phyloP scores from a whole-genome alignment of 2,329 filamentous ascomycete species.

The Capronia epimyces region DNA sequence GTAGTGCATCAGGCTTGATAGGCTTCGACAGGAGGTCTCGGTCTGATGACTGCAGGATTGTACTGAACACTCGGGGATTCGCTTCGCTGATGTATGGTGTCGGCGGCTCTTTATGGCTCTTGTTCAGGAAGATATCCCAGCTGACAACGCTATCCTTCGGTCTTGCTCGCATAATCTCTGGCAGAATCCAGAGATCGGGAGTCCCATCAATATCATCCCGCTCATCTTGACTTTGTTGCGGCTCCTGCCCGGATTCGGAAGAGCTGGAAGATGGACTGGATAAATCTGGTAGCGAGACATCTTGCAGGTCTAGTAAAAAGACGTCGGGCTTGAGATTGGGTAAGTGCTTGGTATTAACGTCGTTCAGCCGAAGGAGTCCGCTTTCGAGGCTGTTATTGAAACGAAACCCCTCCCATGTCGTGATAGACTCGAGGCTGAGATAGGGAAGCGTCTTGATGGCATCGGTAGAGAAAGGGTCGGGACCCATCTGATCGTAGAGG shows the following conservation, averaged over 20 bases:
- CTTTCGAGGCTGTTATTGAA: conserved; percentile 23
- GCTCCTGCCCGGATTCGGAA: conserved; percentile 21
- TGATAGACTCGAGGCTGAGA: not conserved
- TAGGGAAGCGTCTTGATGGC: conserved; percentile 3
- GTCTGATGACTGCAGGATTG: conserved; percentile 30
- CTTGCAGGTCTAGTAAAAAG: conserved; percentile 16
- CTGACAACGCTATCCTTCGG: conserved; percentile 30
- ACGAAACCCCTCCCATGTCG: conserved; percentile 24
- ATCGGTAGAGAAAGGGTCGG: conserved; percentile 13
- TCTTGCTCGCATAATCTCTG: conserved; percentile 25
- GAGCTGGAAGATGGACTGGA: conserved; percentile 11
- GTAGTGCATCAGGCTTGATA: conserved; percentile 37
- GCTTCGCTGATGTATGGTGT: conserved; percentile 44
- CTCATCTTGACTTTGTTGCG: conserved; percentile 14
- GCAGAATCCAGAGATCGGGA: conserved; percentile 36
- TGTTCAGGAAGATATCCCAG: conserved; percentile 41
- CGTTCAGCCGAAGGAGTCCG: conserved; percentile 18
- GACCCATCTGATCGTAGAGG: conserved; percentile 2
- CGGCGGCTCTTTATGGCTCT: conserved; percentile 31
- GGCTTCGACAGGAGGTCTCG: conserved; percentile 3
- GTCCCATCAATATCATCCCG: conserved; percentile 23
- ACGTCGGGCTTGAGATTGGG: conserved; percentile 11
- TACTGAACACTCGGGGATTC: conserved; percentile 38
- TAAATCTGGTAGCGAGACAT: conserved; percentile 15
- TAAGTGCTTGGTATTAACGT: conserved; percentile 11